Evolutionary conservation across 2,329 filamentous ascomycete genomes (phyloP).

Genomic region (Calycina marina): DNA sequence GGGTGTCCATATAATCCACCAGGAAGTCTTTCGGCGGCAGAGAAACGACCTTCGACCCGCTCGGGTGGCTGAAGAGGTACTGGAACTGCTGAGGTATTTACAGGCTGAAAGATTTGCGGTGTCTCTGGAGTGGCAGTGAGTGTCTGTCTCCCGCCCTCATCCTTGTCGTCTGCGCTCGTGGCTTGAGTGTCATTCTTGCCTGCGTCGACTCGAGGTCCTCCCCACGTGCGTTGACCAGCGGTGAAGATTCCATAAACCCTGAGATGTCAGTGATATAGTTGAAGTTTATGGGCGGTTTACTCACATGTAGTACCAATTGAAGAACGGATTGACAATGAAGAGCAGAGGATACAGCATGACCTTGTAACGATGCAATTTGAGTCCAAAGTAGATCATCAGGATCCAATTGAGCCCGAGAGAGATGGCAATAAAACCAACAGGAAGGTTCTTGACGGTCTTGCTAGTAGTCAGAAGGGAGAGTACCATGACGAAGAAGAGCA

Average conservation of each 20-base stretch:
- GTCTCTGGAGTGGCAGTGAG: constrained; percentile 81
- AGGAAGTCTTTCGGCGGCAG: constrained; percentile 50
- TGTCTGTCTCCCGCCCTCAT: constrained; percentile 68
- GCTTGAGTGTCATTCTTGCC: constrained; percentile 61
- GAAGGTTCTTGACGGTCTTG: constrained; percentile 62
- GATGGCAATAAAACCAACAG: constrained; percentile 84
- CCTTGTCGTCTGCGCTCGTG: constrained; percentile 70
- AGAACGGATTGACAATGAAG: constrained; percentile 90
- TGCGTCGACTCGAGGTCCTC: constrained; percentile 81
- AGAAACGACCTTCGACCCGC: constrained; percentile 65
- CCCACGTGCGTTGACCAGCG: constrained; percentile 88
- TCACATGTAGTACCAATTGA: constrained; percentile 95
- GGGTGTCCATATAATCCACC: constrained; percentile 55
- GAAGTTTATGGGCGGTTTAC: not conserved
- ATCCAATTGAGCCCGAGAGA: constrained; percentile 88
- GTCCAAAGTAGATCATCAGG: constrained; percentile 91
- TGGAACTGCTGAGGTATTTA: constrained; percentile 30
- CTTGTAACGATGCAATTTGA: constrained; percentile 77
- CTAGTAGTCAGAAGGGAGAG: constrained; percentile 76
- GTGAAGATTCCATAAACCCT: constrained; percentile 32
- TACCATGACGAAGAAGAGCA: constrained; percentile 89
- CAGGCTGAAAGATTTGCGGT: constrained; percentile 50
- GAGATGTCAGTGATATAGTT: not conserved
- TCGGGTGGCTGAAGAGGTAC: constrained; percentile 58
- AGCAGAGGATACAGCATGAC: constrained; percentile 90